Conservation (phyloP, 2,329 filamentous ascomycete genomes). For the Didymella segeticola region DNA sequence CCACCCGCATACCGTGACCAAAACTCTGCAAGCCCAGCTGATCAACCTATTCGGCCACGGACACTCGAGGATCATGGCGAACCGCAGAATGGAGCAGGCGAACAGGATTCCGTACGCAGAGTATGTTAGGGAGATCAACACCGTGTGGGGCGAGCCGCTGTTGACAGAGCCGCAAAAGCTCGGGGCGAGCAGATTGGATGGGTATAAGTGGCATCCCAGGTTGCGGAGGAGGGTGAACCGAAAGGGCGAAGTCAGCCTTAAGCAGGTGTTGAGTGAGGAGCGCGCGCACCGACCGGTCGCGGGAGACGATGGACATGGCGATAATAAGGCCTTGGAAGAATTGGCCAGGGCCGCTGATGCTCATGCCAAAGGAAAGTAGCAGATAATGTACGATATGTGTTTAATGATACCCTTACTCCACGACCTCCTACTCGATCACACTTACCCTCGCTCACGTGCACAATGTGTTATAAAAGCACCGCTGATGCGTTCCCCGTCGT, state of each 20-base stretch:
- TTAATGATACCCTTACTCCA: neutral
- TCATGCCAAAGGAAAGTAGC: neutral
- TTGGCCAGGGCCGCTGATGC: neutral
- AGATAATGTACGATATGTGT: neutral
- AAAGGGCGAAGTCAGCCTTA: neutral
- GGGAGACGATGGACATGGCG: neutral
- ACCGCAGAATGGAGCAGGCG: slow-evolving; percentile 31
- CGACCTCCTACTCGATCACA: neutral
- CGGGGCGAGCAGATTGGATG: neutral
- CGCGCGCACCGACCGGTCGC: neutral
- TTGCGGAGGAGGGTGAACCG: neutral
- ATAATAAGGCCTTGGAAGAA: neutral
- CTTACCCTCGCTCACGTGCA: neutral
- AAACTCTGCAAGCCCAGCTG: slow-evolving; percentile 36
- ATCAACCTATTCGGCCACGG: slow-evolving; percentile 40
- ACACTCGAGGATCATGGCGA: slow-evolving; percentile 27
- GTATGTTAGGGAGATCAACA: slow-evolving; percentile 38
- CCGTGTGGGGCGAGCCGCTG: slow-evolving; percentile 37
- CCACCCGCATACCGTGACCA: slow-evolving; percentile 33
- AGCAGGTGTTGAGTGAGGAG: neutral
- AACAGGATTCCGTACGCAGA: slow-evolving; percentile 30
- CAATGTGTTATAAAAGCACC: neutral
- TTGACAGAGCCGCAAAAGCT: slow-evolving; percentile 30
- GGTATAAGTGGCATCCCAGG: slow-evolving; percentile 6
- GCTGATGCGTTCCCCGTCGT: neutral